Evolutionary conservation across 1,284 basidiomycete genomes (phyloP).

Genomic region (Athelia sp.): DNA sequence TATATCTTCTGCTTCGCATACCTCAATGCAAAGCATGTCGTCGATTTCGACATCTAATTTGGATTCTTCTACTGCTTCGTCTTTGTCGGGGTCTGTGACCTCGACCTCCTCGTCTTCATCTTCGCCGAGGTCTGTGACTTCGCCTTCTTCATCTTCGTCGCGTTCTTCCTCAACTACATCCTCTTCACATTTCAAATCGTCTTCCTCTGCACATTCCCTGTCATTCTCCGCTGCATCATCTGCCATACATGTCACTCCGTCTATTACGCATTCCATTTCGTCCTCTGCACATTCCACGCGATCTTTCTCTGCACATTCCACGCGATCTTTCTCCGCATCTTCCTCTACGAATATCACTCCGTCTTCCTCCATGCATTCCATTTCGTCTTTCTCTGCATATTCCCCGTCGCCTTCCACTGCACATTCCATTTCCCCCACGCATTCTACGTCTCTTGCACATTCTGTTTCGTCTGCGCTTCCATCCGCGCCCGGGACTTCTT

Average conservation of each 20-base stretch:
- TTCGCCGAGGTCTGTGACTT: slow-evolving; percentile 10
- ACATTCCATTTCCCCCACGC: slow-evolving; percentile 7
- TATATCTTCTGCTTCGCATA: slow-evolving; percentile 4
- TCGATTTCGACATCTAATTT: slow-evolving; percentile 6
- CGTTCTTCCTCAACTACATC: slow-evolving; percentile 7
- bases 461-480: no score
- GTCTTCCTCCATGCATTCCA: no score
- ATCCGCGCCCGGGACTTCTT: no score
- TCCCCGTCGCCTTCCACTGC: slow-evolving; percentile 12
- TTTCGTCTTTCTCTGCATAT: slow-evolving; percentile 7
- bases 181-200: slow-evolving; percentile 5
- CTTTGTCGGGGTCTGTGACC: slow-evolving; percentile 8
- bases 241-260: no score
- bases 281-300: no score
- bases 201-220: no score
- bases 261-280: no score
- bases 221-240: no score
- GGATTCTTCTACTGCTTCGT: slow-evolving; percentile 6
- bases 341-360: no score
- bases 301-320: no score
- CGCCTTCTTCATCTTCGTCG: slow-evolving; percentile 10
- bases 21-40: slow-evolving; percentile 7
- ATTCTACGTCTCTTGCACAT: slow-evolving; percentile 6
- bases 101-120: slow-evolving; percentile 6
- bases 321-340: no score